These are phyloP conservation scores for Stagonosporopsis cucurbitacearum DNA, from an alignment of 2,329 filamentous ascomycete species.

Conservation along the genomic window DNA sequence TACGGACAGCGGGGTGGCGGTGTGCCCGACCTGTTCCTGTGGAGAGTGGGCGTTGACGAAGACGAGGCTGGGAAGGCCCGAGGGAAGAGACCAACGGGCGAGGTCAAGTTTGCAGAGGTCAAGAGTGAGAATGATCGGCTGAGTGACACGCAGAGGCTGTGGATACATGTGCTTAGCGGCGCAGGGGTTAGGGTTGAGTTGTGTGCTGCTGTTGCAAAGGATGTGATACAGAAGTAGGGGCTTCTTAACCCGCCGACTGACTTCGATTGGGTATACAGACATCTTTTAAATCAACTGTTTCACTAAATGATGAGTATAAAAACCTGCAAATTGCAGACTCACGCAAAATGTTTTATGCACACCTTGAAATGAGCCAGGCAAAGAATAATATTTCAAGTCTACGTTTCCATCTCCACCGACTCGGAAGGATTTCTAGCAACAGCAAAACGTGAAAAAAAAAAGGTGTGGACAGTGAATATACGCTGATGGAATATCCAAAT, in stretches of 20 bases:
- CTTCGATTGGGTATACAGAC: no score
- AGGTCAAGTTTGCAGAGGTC: conserved; percentile 74
- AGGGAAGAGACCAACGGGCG: conserved; percentile 50
- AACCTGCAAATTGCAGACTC: no score
- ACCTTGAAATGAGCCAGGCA: no score
- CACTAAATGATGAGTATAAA: no score
- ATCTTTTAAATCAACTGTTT: no score
- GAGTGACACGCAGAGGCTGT: conserved; percentile 93
- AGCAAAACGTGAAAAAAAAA: not conserved
- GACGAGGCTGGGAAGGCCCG: conserved; percentile 19
- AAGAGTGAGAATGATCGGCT: conserved; percentile 80
- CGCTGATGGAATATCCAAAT: not conserved
- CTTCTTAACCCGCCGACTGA: no score
- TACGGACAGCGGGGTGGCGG: conserved; percentile 86
- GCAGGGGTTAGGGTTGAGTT: conserved; percentile 87
- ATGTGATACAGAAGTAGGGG: conserved; percentile 49
- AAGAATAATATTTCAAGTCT: not conserved
- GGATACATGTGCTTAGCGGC: conserved; percentile 90
- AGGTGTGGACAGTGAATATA: not conserved
- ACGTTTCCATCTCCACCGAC: not conserved
- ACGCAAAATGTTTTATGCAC: no score
- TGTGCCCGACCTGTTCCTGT: conserved; percentile 91
- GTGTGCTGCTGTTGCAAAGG: conserved; percentile 68
- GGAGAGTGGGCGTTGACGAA: conserved; percentile 60
- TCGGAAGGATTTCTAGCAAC: not conserved